Evolutionary conservation across 2,329 filamentous ascomycete genomes (phyloP).

Genomic region (Shiraia bambusicola): DNA sequence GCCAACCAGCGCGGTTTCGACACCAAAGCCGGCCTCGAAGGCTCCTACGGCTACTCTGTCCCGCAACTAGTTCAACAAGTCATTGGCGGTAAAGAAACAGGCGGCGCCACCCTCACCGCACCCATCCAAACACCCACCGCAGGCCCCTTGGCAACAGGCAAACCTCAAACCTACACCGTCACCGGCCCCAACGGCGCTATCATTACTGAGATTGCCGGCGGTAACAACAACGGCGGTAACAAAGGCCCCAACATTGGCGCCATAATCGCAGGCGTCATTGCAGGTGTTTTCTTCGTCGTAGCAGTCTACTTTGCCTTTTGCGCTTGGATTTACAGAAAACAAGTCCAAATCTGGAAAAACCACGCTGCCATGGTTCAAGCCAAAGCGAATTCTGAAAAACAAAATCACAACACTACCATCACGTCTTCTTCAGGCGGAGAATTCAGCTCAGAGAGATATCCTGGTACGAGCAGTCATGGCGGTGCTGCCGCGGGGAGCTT

Average conservation of each 20-base stretch:
- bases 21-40: constrained; percentile 58
- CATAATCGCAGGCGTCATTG: constrained; percentile 62
- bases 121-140: constrained; percentile 64
- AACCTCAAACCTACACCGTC: constrained; percentile 67
- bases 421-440: constrained; percentile 26
- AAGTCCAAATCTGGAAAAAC: constrained; percentile 68
- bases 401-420: constrained; percentile 28
- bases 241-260: constrained; percentile 54
- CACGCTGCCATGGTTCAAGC: constrained; percentile 68
- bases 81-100: constrained; percentile 67
- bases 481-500: constrained; percentile 23
- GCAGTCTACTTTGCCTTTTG: constrained; percentile 70
- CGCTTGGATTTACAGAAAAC: constrained; percentile 71
- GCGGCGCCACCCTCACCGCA: constrained; percentile 68
- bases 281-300: constrained; percentile 63
- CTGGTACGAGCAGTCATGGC: constrained; percentile 16
- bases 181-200: constrained; percentile 47
- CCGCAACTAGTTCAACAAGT: constrained; percentile 63
- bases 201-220: constrained; percentile 41
- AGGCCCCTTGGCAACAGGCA: constrained; percentile 71
- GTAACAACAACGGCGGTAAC: constrained; percentile 25
- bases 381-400: constrained; percentile 51
- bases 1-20: constrained; percentile 54
- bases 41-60: constrained; percentile 67
- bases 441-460: constrained; percentile 23